Conservation (phyloP, 2,329 filamentous ascomycete species). For the Huntiella decipiens region DNA sequence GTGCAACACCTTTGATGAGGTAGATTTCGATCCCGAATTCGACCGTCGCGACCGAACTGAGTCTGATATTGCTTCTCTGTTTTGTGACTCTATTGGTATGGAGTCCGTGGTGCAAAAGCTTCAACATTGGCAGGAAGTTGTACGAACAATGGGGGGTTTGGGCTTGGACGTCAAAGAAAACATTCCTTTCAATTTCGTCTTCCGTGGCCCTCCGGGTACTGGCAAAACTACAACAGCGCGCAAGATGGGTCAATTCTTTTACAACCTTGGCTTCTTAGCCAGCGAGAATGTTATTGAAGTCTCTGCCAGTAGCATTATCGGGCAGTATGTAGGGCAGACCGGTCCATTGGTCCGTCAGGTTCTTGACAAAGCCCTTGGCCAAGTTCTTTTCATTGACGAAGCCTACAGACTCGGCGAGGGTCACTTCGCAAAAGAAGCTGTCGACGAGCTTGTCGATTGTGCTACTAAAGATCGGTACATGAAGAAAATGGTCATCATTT, state of each 20-base stretch:
- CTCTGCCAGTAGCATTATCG: slow-evolving; percentile 51
- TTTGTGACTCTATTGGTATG: slow-evolving; percentile 38
- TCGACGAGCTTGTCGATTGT: slow-evolving; percentile 33
- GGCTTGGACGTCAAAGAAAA: slow-evolving; percentile 21
- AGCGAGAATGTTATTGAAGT: slow-evolving; percentile 41
- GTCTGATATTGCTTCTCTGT: slow-evolving; percentile 33
- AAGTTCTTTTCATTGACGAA: slow-evolving; percentile 53
- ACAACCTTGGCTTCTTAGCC: slow-evolving; percentile 51
- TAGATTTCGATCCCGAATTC: slow-evolving; percentile 2
- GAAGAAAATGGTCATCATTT: slow-evolving; percentile 43
- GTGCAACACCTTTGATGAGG: not conserved
- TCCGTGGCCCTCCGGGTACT: slow-evolving; percentile 46
- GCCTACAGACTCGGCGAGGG: slow-evolving; percentile 44
- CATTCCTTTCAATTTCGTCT: slow-evolving; percentile 50
- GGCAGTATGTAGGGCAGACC: slow-evolving; percentile 49
- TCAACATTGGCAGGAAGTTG: slow-evolving; percentile 33
- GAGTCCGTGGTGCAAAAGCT: slow-evolving; percentile 34
- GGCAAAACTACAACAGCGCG: slow-evolving; percentile 55
- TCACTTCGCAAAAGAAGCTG: slow-evolving; percentile 35
- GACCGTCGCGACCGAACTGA: slow-evolving; percentile 15
- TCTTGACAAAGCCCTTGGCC: slow-evolving; percentile 42
- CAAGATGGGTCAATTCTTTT: slow-evolving; percentile 60
- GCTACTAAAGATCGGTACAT: slow-evolving; percentile 36
- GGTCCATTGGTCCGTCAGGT: slow-evolving; percentile 41
- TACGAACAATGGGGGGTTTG: not conserved